Conservation (phyloP, 1,139 yeast genomes). For the Blastobotrys arbuscula region DNA sequence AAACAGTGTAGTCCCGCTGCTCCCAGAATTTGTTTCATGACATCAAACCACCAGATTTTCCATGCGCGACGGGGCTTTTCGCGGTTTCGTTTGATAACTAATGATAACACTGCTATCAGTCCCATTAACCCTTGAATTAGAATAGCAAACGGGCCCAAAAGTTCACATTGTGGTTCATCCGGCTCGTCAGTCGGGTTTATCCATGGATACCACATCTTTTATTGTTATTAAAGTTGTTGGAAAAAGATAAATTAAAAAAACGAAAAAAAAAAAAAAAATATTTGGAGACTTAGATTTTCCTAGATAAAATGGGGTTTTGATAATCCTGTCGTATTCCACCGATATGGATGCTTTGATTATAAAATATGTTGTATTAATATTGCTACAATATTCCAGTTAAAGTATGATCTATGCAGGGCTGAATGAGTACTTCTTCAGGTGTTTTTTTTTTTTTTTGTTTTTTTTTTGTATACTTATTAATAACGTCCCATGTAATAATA, state of each 20-base stretch:
- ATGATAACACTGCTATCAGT: conserved; percentile 62
- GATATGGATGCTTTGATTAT: too few relatives aligned
- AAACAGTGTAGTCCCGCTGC: conserved; percentile 78
- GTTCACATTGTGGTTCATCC: conserved; percentile 31
- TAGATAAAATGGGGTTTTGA: too few relatives aligned
- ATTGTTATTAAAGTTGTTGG: background rate
- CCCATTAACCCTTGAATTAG: conserved; percentile 51
- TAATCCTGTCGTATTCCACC: too few relatives aligned
- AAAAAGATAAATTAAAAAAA: background rate
- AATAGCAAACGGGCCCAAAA: conserved; percentile 41
- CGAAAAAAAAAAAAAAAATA: background rate
- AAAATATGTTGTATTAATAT: too few relatives aligned
- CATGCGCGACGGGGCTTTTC: conserved; percentile 86
- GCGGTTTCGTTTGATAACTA: conserved; percentile 67
- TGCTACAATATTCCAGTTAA: too few relatives aligned
- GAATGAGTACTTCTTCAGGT: too few relatives aligned
- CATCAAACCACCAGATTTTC: conserved; percentile 86
- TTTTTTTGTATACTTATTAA: too few relatives aligned
- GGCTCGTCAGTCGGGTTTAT: background rate
- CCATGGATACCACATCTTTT: conserved; percentile 1
- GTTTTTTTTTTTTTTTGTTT: background rate
- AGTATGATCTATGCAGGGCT: too few relatives aligned
- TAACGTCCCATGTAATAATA: too few relatives aligned
- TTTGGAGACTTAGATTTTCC: too few relatives aligned
- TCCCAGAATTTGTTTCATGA: conserved; percentile 82